Percentiles rank a stretch among this genome's conserved stretches.
Conservation (phyloP, 345 rosid genomes). For the Salix suchowensis region DNA sequence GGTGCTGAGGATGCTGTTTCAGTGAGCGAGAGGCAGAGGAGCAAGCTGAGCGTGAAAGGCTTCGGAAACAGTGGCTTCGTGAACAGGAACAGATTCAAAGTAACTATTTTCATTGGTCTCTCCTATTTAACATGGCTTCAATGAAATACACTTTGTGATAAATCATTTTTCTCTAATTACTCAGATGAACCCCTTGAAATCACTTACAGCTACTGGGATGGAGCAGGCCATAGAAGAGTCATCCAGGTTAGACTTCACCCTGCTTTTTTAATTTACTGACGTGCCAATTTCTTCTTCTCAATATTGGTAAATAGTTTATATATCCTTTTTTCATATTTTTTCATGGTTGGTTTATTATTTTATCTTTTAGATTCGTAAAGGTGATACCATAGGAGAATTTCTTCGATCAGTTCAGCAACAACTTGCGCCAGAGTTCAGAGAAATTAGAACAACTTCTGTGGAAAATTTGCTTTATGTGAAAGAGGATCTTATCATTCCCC, state of each 20-base stretch:
- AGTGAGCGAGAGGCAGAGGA: conserved; percentile 99
- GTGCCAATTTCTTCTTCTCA: background rate
- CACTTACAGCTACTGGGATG: conserved; percentile 99
- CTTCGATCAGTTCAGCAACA: conserved; percentile 91
- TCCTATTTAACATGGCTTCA: background rate
- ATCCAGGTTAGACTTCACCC: conserved; percentile 50
- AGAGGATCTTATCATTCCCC: conserved; percentile 97
- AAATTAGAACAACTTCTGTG: conserved; percentile 85
- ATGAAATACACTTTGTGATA: conserved; percentile 8
- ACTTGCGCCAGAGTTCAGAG: conserved; percentile 98
- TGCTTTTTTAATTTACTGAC: background rate
- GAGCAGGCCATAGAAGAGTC: conserved; percentile 92
- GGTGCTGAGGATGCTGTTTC: conserved; percentile 80
- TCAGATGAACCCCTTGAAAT: conserved; percentile 92
- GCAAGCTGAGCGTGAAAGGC: conserved; percentile 95
- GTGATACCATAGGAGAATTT: conserved; percentile 85
- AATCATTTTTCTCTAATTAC: conserved; percentile 10
- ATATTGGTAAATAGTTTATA: background rate
- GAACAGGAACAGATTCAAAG: conserved; percentile 93
- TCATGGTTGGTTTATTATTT: background rate
- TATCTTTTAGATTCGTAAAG: conserved; percentile 64
- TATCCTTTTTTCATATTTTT: background rate
- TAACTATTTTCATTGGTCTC: conserved; percentile 21
- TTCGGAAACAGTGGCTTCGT: conserved; percentile 78
- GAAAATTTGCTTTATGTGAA: conserved; percentile 96